phyloP scores from a whole-genome alignment of 108 stramenopile species.

The Licmophora abbreviata region DNA sequence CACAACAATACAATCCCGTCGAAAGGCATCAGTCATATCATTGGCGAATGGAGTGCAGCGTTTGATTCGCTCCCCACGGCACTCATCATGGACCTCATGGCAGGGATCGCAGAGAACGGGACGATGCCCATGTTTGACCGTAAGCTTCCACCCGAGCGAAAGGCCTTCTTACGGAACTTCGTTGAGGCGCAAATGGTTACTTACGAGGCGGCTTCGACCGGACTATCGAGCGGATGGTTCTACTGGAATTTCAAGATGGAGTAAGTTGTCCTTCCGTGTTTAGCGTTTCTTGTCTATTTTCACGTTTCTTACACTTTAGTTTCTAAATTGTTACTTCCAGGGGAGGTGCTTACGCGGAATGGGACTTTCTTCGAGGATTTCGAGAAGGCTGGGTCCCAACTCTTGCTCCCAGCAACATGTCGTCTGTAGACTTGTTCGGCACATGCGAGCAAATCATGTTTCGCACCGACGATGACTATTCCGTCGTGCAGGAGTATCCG shows the following conservation, averaged over 20 bases:
- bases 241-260: constrained; percentile 63
- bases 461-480: constrained; percentile 25
- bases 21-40: constrained; percentile 38
- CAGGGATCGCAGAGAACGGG: constrained; percentile 26
- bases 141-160: constrained; percentile 22
- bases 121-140: constrained; percentile 27
- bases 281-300: constrained; percentile 5
- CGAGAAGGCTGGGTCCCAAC: constrained; percentile 63
- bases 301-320: constrained; percentile 4
- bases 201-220: constrained; percentile 30
- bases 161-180: constrained; percentile 47
- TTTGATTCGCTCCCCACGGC: constrained; percentile 40
- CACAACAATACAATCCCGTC: constrained; percentile 15
- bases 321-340: constrained; percentile 8
- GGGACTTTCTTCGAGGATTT: constrained; percentile 58
- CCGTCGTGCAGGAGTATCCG: constrained; percentile 46
- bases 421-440: constrained; percentile 27
- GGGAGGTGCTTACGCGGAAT: constrained; percentile 53
- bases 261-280: constrained; percentile 24
- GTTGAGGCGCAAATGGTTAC: constrained; percentile 64
- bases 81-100: constrained; percentile 31
- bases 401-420: constrained; percentile 9
- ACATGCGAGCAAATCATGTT: constrained; percentile 41
- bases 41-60: constrained; percentile 66
- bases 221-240: constrained; percentile 54